Evolutionary conservation across 2,329 filamentous ascomycete species (phyloP), one percentile per base, ranked within the genome.

Genomic region (Hypoxylon sp.): DNA sequence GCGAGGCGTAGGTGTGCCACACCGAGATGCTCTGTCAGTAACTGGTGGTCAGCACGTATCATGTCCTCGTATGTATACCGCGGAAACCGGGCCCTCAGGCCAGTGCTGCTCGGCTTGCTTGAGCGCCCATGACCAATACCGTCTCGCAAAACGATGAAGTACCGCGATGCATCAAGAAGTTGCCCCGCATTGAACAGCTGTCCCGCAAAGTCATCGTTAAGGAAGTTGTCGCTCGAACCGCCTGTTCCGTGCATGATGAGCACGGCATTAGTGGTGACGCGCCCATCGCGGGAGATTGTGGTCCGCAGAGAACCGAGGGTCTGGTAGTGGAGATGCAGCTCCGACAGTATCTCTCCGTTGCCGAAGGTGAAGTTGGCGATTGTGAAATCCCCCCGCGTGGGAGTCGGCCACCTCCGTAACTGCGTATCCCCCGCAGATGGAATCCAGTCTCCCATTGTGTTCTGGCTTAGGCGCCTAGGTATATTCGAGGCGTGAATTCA

Each of bases 141-240:
- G 14, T 44, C 40, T 22, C 40, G 40, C 74, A 76, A 33, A 40
- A 77, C 66, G 59, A 76, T 64, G 65, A 74, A 76, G 64, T 74
- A 71, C 22, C 57, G 60, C 6, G 37, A 50, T 10, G 72, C 68
- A 48, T 74, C 73, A 17, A 77, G 73, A 17, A 54, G 68, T 56
- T 77, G 75, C 3, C 74, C 72, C 1, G 58, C 48, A 33, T 66
- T 66, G 68, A 75, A 77, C 20, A 77, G 71, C 61, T 72, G 17
- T 69, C 71, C 56, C n/a, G 56, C 56, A 10, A 60, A 60, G 11
- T 50, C 20, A n/a, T 60, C 56, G 17, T 50, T 50, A 20, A 60
- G 46, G 30, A 60, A 60, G 14, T 50, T 60, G 13, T 60, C 33
- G 44, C 56, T 60, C 31, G 56, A 60, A 11, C 56, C 56, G 10